Evolutionary conservation across 805 yeast genomes (phyloP), one percentile per base, ranked within the genome.

Genomic region (Wickerhamiella siamensis): DNA sequence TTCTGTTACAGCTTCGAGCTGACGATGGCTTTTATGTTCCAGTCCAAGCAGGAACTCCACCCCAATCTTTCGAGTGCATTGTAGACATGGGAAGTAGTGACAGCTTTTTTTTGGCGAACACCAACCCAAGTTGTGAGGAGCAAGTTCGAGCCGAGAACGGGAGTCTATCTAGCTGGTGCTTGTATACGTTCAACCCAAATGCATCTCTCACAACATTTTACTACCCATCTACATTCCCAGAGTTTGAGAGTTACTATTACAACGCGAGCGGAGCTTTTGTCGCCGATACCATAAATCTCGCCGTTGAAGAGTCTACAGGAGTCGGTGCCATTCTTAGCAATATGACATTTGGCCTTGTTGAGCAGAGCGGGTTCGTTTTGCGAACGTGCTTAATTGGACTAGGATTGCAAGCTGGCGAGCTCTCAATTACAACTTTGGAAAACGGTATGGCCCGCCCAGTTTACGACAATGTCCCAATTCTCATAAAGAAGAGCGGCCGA

Each of bases 401-500:
- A 12, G 29, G 29, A 12, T 24, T 24, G 12, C 29, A 24, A 12
- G 29, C 10, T 24, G 29, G 29, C 29, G 29, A 24, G 12, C 29
- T 24, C 6, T 24, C 29, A 8, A 24, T 24, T 12, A 24, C 6
- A 6, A 24, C 10, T 12, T 8, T 24, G 29, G 29, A 24, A 24
- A 24, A 24, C 12, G 29, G 29, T 12, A 24, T 8, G 6, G 29
- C 29, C 10, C 6, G 29, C 29, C 29, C 29, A 12, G 29, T 24
- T 8, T 58, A 55, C 43, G 38, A 41, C 26, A 60, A 60, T 36
- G 36, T 60, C 18, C 64, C 69, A 9, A 39, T 43, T 17, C 36
- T 43, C 39, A 53, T 57, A 48, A 63, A 60, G 44, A 39, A 47
- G 1, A 56, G 60, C 19, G 74, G 74, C 3, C 31, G 54, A 21